Conservation (phyloP, 2,329 filamentous ascomycete genomes). For the Phialophora chinensis region DNA sequence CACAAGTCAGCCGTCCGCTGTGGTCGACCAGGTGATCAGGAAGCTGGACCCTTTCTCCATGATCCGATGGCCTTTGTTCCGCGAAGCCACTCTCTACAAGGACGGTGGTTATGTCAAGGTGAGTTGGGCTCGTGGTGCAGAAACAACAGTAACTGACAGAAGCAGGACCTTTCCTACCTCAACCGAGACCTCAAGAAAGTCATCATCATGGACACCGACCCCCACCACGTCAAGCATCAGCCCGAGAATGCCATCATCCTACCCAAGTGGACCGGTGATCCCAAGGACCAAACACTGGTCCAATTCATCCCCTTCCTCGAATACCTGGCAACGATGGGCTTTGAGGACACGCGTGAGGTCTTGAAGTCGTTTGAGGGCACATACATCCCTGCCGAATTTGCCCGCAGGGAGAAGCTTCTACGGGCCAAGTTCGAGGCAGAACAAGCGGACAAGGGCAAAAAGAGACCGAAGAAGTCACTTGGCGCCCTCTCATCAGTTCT, state of each 20-base stretch:
- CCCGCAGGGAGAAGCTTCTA: conserved; percentile 81
- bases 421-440: conserved; percentile 75
- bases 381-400: conserved; percentile 88
- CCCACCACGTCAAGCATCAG: conserved; percentile 80
- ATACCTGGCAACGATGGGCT: conserved; percentile 93
- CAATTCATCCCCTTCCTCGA: conserved; percentile 94
- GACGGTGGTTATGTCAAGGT: conserved; percentile 97
- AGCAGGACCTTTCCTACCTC: conserved; percentile 90
- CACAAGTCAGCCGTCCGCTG: conserved; percentile 82
- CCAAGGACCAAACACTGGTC: conserved; percentile 84
- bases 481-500: conserved; percentile 73
- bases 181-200: conserved; percentile 96
- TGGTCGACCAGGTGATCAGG: conserved; percentile 84
- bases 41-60: conserved; percentile 96
- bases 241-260: conserved; percentile 96
- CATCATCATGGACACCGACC: conserved; percentile 88
- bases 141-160: conserved; percentile 37
- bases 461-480: conserved; percentile 65
- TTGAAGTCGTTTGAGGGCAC: conserved; percentile 88
- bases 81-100: conserved; percentile 96
- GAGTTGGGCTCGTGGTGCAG: conserved; percentile 40
- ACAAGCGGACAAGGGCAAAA: conserved; percentile 70
- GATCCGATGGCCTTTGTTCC: conserved; percentile 91
- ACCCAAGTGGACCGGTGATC: conserved; percentile 84
- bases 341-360: conserved; percentile 82